Evolutionary conservation across 495 filamentous ascomycete genomes (phyloP).

Genomic region (Amniculicola lignicola): DNA sequence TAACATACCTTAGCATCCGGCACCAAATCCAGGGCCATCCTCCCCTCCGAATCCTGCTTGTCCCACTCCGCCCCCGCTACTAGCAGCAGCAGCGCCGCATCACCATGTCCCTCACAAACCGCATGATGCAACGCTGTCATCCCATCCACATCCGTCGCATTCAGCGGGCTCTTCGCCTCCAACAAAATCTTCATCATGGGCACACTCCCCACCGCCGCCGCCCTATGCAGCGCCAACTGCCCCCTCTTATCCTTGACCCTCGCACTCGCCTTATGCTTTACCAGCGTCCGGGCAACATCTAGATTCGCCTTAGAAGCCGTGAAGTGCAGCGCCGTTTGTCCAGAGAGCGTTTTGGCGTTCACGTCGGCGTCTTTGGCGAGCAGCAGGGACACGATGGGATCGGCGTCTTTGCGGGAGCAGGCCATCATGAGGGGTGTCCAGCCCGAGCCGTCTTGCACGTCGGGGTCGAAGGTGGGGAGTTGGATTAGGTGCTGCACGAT

Average conservation of each 20-base stretch:
- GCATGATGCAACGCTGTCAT: slow-evolving; percentile 89
- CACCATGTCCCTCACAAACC: slow-evolving; percentile 88
- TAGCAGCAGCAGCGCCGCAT: slow-evolving; percentile 76
- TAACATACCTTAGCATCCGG: slow-evolving; percentile 71
- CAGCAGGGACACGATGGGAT: slow-evolving; percentile 68
- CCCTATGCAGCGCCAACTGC: slow-evolving; percentile 84
- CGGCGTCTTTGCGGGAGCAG: slow-evolving; percentile 67
- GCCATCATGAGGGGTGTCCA: slow-evolving; percentile 98
- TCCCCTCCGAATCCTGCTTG: slow-evolving; percentile 70
- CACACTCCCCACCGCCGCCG: slow-evolving; percentile 81
- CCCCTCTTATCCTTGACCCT: slow-evolving; percentile 80
- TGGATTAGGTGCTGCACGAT: slow-evolving; percentile 70
- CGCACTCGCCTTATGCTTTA: slow-evolving; percentile 72
- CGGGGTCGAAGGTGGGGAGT: slow-evolving; percentile 75
- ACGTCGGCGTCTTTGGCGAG: slow-evolving; percentile 80
- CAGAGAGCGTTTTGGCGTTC: slow-evolving; percentile 58
- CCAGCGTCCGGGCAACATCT: slow-evolving; percentile 71
- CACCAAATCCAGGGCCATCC: slow-evolving; percentile 72
- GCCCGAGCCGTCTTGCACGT: slow-evolving; percentile 82
- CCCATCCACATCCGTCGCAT: slow-evolving; percentile 73
- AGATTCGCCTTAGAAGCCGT: slow-evolving; percentile 84
- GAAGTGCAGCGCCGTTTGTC: slow-evolving; percentile 85
- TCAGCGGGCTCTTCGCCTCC: slow-evolving; percentile 70
- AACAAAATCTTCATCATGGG: slow-evolving; percentile 81
- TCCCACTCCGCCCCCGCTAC: slow-evolving; percentile 82